Evolutionary conservation across 1,284 basidiomycete genomes (phyloP).

Genomic region (Puccinia polysora): DNA sequence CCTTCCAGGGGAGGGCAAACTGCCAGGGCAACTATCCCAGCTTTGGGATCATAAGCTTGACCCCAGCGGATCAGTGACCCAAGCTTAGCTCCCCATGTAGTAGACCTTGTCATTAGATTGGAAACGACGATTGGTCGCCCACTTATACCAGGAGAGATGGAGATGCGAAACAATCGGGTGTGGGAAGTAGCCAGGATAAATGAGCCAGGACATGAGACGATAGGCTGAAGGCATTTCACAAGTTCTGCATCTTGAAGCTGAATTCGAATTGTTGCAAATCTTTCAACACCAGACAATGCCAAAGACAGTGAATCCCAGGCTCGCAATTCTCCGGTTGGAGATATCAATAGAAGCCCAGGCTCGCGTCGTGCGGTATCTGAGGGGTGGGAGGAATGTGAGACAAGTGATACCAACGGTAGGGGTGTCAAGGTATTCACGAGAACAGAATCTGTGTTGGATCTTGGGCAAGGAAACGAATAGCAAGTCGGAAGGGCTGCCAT

Average conservation of each 20-base stretch:
- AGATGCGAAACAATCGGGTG: constrained; percentile 31
- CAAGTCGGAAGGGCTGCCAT: constrained; percentile 34
- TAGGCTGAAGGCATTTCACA: constrained; percentile 35
- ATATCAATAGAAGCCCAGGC: constrained; percentile 39
- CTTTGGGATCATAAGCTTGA: constrained; percentile 42
- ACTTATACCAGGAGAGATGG: constrained; percentile 29
- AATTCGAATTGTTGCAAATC: constrained; percentile 39
- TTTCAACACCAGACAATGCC: constrained; percentile 34
- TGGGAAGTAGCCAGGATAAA: constrained; percentile 41
- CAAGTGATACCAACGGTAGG: constrained; percentile 9
- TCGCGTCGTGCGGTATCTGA: constrained; percentile 32
- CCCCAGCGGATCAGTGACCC: constrained; percentile 36
- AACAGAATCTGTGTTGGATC: constrained; percentile 28
- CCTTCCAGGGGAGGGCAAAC: constrained; percentile 45
- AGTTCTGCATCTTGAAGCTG: constrained; percentile 40
- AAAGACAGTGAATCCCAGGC: constrained; percentile 42
- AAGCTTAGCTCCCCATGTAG: constrained; percentile 40
- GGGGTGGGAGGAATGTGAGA: constrained; percentile 10
- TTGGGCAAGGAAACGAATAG: constrained; percentile 38
- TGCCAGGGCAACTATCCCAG: constrained; percentile 47
- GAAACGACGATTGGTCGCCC: constrained; percentile 30
- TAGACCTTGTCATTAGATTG: constrained; percentile 36
- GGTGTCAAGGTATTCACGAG: constrained; percentile 6
- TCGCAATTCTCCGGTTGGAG: constrained; percentile 39
- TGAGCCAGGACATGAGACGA: constrained; percentile 37